Evolutionary conservation across 176 grass and related monocot species (phyloP), one percentile per base, ranked within the genome.

Genomic region (Eleusine coracana): DNA sequence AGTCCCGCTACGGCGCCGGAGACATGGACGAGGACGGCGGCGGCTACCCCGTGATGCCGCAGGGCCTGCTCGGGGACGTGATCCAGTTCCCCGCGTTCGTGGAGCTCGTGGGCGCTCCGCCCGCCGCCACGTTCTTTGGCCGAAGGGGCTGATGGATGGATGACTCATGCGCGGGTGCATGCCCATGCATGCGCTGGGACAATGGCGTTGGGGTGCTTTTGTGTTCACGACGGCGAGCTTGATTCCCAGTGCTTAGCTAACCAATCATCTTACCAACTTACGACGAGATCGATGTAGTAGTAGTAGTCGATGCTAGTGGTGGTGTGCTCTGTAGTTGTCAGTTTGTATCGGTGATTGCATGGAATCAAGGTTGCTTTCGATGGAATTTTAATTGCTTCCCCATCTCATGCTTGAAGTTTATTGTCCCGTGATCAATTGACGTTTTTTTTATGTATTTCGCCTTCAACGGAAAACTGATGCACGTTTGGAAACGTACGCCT

Each of bases 61-160:
- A 90, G 45, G 93, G 91, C 9, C 85, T 92, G 8, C 87, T 96
- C 0, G 83, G 90, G 77, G 93, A 94, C 82, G 75, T 99, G 61
- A 87, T 96, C 63, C 91, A 92, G n/a, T 89, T 81, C 64, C 96
- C 93, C 55, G 59, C 86, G 69, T 96, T 89, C 70, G 40, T 89
- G 56, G 83, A 89, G 59, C 74, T 93, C 18, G 61, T 92, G 10
- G 83, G 67, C 21, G 68, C 88, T 40, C 79, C 88, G 38, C 14
- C 78, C 28, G 21, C 25, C 8, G n/a, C 66, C 38, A 10, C 70
- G 20, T 58, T 7, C 66, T 38, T 48, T 44, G 34, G 55, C 10
- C 39, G 68, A 38, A 15, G 67, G 68, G 74, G 28, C n/a, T 90
- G 74, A 86, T 66, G 31, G 74, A 86, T 66, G 31, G 31, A 34